Evolutionary conservation across 331 rosid genomes (phyloP).

Genomic region (Malus hybrid): DNA sequence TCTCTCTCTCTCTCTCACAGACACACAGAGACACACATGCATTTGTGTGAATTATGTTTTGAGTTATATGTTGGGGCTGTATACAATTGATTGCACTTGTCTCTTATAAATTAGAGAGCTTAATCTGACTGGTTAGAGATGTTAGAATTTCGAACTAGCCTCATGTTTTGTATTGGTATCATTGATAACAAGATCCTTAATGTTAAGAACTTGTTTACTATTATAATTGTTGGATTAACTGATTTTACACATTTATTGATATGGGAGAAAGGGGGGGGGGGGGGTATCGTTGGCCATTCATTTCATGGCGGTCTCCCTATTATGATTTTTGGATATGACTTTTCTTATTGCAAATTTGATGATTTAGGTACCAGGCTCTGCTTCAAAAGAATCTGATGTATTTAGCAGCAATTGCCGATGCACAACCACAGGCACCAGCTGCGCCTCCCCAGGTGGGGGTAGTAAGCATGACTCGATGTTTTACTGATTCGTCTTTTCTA

Average conservation of each 20-base stretch:
- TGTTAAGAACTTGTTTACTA: background rate
- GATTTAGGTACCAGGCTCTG: conserved; percentile 84
- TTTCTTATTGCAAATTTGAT: conserved; percentile 12
- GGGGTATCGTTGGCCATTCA: background rate
- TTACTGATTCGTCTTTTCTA: conserved; percentile 2
- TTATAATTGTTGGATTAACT: background rate
- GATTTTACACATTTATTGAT: background rate
- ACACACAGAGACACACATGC: background rate
- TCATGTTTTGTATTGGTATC: background rate
- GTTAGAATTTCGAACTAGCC: background rate
- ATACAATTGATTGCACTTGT: background rate
- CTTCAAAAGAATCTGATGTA: conserved; percentile 99
- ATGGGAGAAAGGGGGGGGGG: background rate
- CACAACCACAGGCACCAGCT: conserved; percentile 84
- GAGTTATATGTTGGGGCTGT: background rate
- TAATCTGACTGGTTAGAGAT: background rate
- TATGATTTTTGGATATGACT: background rate
- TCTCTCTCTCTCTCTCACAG: too few species aligned
- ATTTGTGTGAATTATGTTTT: background rate
- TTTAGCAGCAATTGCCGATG: conserved; percentile 98
- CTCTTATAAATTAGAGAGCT: background rate
- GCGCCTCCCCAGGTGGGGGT: conserved; percentile 81
- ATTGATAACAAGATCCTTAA: background rate
- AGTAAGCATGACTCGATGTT: background rate
- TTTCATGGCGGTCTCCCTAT: background rate